These are phyloP conservation scores for Paraurostyla sp. DNA, from an alignment of 73 alveolate genomes.

Conservation along the genomic window DNA sequence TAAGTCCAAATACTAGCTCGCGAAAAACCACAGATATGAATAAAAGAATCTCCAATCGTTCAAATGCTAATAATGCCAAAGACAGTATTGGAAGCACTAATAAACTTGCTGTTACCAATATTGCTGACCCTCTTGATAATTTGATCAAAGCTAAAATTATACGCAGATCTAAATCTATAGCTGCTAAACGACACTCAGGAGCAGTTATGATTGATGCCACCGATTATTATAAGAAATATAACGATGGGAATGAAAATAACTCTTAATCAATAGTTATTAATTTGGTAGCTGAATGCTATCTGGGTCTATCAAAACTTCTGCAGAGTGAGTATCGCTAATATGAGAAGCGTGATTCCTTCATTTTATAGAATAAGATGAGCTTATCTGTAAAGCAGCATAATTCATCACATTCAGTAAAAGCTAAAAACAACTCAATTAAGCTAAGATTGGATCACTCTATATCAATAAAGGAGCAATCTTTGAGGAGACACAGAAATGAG, in stretches of 20 bases:
- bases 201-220: conserved; percentile 25
- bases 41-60: too few relatives aligned
- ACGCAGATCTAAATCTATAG: not conserved
- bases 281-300: conserved; percentile 14
- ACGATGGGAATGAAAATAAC: not conserved
- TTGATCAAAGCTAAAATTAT: not conserved
- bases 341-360: conserved; percentile 10
- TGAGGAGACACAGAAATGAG: not conserved
- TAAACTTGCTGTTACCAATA: not conserved
- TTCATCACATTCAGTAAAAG: not conserved
- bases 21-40: too few relatives aligned
- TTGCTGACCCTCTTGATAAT: not conserved
- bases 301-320: conserved; percentile 68
- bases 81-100: too few relatives aligned
- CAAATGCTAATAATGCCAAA: too few relatives aligned
- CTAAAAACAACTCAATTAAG: not conserved
- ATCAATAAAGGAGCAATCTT: not conserved
- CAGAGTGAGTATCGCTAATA: conserved; percentile 39
- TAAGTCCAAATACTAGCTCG: too few relatives aligned
- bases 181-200: not conserved
- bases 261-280: not conserved
- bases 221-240: conserved; percentile 10
- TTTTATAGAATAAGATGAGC: not conserved
- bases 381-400: not conserved
- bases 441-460: not conserved